These are phyloP conservation scores for Pyrenochaeta sp. DNA, from an alignment of 2,329 filamentous ascomycete species.

Conservation along the genomic window DNA sequence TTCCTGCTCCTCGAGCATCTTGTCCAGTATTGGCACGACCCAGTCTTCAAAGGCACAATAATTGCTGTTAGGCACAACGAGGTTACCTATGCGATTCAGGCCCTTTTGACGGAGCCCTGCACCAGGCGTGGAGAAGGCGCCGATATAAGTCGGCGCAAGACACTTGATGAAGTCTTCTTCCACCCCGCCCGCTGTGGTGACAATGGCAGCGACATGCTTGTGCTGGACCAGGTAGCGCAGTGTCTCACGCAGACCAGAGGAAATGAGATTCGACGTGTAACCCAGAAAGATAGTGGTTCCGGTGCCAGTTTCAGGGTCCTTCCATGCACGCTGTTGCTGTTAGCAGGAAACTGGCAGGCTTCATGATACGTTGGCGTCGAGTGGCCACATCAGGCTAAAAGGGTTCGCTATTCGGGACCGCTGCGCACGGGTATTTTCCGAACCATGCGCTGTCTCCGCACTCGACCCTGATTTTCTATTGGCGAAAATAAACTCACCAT, in stretches of 20 bases:
- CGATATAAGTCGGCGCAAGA: conserved; percentile 90
- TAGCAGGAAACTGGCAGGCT: conserved; percentile 36
- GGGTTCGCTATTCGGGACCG: conserved; percentile 29
- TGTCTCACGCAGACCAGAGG: conserved; percentile 90
- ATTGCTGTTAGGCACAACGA: conserved; percentile 95
- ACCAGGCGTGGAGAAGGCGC: conserved; percentile 80
- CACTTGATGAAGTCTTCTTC: conserved; percentile 99
- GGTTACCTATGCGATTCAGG: conserved; percentile 94
- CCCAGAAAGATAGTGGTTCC: conserved; percentile 95
- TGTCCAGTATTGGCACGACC: conserved; percentile 94
- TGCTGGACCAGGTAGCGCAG: conserved; percentile 93
- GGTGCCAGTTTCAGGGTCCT: conserved; percentile 78
- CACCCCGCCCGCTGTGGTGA: conserved; percentile 93
- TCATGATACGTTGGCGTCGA: conserved; percentile 27
- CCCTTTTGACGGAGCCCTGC: conserved; percentile 82
- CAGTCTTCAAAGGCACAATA: conserved; percentile 99
- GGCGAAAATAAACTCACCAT: conserved; percentile 71
- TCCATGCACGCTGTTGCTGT: conserved; percentile 73
- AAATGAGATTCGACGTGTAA: conserved; percentile 97
- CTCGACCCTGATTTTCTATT: conserved; percentile 16
- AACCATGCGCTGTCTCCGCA: conserved; percentile 30
- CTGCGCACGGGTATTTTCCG: conserved; percentile 33
- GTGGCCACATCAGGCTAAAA: conserved; percentile 45
- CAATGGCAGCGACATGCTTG: conserved; percentile 88
- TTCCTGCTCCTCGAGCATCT: conserved; percentile 93